Base-by-base conservation (phyloP, 2,329 filamentous ascomycete species). In the Fusarium luffae region DNA sequence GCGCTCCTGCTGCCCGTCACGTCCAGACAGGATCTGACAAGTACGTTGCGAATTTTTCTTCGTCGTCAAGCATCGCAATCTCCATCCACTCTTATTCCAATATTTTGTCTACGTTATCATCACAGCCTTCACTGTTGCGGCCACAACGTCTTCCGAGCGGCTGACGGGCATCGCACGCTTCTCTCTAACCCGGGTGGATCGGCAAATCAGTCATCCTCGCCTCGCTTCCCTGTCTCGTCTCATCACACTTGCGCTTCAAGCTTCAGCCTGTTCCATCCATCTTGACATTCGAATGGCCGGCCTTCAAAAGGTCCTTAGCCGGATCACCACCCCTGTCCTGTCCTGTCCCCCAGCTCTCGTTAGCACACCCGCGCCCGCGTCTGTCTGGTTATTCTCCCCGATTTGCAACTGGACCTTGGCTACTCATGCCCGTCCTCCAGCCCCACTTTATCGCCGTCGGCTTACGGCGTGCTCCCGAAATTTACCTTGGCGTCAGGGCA, bases 1-100 rank as follows among this genome's bases (percentile, higher is more conserved):
- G 82, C 63, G 77, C 85, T 61, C 79, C 78, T 63, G 79, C 81
- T 57, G 81, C 84, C 70, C 84, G 85, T 71, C 84, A 84, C 73
- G 78, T 82, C 54, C 82, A 84, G 69, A 73, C 81, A 52, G 81
- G 76, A 61, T 81, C 79, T 40, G 87, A 89, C 73, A 89, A 89
- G 87, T 89, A 81, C 80, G 86, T 86, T 19, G 52, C 34, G 54
- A 34, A 47, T 46, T 69, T 54, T 63, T 54, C 27, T 63, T 52
- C 32, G 34, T 42, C 32, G 18, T 56, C 19, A 48, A 23, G 62
- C 27, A 52, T 30, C 55, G 25, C 56, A 64, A 23, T 46, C 54
- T 34, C 40, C 40, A 37, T 52, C 47, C 27, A 55, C 51, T 43
- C 46, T 57, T 37, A 37, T 37, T 18, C 18, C 18, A 37, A 37